phyloP scores from a whole-genome alignment of 305 asterid genomes.

The Solanum hybrid region DNA sequence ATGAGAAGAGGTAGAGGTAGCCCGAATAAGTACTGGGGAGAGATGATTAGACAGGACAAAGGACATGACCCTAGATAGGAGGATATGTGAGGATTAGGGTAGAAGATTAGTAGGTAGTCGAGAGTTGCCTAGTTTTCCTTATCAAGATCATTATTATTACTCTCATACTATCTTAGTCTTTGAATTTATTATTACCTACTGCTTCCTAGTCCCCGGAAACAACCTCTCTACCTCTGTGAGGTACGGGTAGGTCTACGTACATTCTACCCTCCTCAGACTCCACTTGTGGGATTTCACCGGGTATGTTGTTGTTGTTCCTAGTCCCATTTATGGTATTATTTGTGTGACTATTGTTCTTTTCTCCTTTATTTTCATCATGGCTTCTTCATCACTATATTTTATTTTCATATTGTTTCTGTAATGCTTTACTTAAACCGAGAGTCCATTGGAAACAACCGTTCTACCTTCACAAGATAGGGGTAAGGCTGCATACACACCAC shows the following conservation, averaged over 20 bases:
- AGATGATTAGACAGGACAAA: neutral
- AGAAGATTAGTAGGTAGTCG: neutral
- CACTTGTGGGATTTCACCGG: neutral
- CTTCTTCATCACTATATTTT: neutral
- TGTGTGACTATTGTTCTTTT: neutral
- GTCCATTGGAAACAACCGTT: neutral
- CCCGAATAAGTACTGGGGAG: neutral
- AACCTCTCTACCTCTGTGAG: neutral
- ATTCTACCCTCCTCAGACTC: neutral
- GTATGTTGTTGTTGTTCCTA: neutral
- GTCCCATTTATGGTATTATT: neutral
- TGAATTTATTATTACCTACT: neutral
- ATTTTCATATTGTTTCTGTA: neutral
- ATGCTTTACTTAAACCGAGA: neutral
- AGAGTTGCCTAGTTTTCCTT: neutral
- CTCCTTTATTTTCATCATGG: neutral
- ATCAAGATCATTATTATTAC: neutral
- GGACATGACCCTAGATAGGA: neutral
- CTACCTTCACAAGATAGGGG: neutral
- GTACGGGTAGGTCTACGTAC: neutral
- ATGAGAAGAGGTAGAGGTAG: neutral
- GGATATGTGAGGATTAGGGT: neutral
- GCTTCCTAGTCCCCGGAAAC: neutral
- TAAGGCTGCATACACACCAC: neutral
- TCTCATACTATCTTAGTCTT: neutral